phyloP scores from a whole-genome alignment of 140 eudicot species.

The Flaveria floridana region DNA sequence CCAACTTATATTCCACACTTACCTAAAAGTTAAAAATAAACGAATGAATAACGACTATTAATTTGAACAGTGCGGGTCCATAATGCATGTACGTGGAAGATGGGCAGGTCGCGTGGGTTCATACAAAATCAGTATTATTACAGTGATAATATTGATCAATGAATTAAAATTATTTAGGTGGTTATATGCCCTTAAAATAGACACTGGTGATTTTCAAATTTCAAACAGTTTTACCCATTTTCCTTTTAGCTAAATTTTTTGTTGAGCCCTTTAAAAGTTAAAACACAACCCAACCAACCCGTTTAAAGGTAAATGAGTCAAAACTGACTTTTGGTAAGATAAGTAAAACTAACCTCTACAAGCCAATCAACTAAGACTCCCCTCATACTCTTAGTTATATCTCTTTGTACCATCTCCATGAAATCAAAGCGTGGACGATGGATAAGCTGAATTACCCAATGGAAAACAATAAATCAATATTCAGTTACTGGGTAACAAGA shows the following conservation, averaged over 20 bases:
- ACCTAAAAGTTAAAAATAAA: constrained; percentile 40
- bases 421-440: constrained; percentile 45
- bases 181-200: not conserved
- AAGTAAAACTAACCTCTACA: constrained; percentile 59
- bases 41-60: constrained; percentile 7
- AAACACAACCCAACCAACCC: not conserved
- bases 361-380: constrained; percentile 79
- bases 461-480: not conserved
- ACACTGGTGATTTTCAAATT: not conserved
- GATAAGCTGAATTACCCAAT: constrained; percentile 43
- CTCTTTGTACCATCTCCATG: constrained; percentile 64
- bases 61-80: constrained; percentile 15
- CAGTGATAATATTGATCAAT: not conserved
- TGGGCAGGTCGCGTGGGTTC: not conserved
- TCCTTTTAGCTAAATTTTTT: not conserved
- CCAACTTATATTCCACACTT: constrained; percentile 60
- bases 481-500: not conserved
- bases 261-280: no score
- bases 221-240: not conserved
- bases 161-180: not conserved
- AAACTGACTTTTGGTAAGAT: not conserved
- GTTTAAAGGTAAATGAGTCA: not conserved
- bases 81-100: not conserved
- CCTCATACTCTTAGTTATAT: constrained; percentile 67
- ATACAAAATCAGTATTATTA: not conserved